Conservation (phyloP, 208 protist genomes). For the Leishmania aethiopica region DNA sequence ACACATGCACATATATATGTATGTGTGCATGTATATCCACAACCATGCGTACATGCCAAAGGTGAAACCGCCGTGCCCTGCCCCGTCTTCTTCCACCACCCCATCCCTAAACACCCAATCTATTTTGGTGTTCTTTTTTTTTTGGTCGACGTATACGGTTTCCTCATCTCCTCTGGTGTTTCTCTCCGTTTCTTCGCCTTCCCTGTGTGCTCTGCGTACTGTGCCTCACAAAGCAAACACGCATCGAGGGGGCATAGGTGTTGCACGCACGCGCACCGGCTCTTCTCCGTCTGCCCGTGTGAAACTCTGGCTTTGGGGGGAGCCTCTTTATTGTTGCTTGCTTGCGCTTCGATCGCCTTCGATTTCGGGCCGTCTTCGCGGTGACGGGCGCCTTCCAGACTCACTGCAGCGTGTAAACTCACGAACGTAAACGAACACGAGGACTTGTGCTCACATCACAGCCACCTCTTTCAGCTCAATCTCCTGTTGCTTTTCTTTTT, state of each 20-base stretch:
- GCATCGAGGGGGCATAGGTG: neutral
- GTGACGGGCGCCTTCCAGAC: neutral
- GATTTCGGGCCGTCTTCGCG: neutral
- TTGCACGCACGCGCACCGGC: neutral
- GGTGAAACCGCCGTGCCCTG: neutral
- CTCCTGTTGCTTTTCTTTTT: neutral
- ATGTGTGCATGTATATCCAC: neutral
- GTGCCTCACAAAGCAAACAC: neutral
- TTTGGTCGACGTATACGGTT: neutral
- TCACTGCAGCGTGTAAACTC: neutral
- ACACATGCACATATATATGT: neutral
- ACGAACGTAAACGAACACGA: neutral
- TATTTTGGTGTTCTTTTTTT: neutral
- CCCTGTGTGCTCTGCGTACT: neutral
- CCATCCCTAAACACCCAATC: neutral
- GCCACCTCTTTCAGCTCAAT: neutral
- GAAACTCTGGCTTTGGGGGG: too few species aligned
- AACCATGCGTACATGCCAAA: neutral
- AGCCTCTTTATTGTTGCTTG: neutral
- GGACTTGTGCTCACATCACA: neutral
- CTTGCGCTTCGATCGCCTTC: neutral
- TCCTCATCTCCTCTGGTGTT: neutral
- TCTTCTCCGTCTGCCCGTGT: neutral
- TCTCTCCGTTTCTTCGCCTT: neutral
- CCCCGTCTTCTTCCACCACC: neutral